A percentile compares a stretch with the other conserved stretches of the same genome.
Conservation (phyloP, 2,329 filamentous ascomycete genomes). For the Sporothrix brunneoviolacea region DNA sequence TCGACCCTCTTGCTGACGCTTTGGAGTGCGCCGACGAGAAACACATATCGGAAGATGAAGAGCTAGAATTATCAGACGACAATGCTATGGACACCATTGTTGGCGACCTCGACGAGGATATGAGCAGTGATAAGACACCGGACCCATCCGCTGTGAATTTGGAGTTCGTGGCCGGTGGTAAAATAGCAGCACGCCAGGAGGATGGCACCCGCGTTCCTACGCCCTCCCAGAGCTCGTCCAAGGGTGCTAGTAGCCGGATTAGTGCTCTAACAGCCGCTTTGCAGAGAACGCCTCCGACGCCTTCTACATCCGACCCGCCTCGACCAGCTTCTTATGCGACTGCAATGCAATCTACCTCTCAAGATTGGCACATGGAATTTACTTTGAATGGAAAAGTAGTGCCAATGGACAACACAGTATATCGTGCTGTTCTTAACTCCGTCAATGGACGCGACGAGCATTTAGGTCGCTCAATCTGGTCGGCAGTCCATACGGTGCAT, state of each 20-base stretch:
- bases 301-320: slow-evolving; percentile 49
- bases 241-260: slow-evolving; percentile 23
- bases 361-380: slow-evolving; percentile 98
- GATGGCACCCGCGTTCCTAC: slow-evolving; percentile 84
- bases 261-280: slow-evolving; percentile 33
- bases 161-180: slow-evolving; percentile 79
- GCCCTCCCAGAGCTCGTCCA: slow-evolving; percentile 55
- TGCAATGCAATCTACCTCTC: slow-evolving; percentile 70
- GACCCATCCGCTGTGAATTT: slow-evolving; percentile 87
- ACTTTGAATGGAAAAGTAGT: slow-evolving; percentile 78
- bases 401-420: slow-evolving; percentile 88
- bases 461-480: slow-evolving; percentile 75
- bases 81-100: slow-evolving; percentile 76
- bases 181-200: slow-evolving; percentile 84
- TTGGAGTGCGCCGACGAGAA: slow-evolving; percentile 92
- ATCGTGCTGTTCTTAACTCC: slow-evolving; percentile 77
- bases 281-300: slow-evolving; percentile 38
- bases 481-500: slow-evolving; percentile 81
- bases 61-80: slow-evolving; percentile 48
- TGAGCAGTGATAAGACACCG: slow-evolving; percentile 63
- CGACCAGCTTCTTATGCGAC: slow-evolving; percentile 76
- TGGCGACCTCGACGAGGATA: slow-evolving; percentile 82
- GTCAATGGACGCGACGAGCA: slow-evolving; percentile 51
- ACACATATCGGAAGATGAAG: slow-evolving; percentile 68
- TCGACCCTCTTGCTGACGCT: slow-evolving; percentile 59